Evolutionary conservation across 768 basidiomycete species (phyloP), one percentile per base, ranked within the genome.

Genomic region (Hortiboletus campestris): DNA sequence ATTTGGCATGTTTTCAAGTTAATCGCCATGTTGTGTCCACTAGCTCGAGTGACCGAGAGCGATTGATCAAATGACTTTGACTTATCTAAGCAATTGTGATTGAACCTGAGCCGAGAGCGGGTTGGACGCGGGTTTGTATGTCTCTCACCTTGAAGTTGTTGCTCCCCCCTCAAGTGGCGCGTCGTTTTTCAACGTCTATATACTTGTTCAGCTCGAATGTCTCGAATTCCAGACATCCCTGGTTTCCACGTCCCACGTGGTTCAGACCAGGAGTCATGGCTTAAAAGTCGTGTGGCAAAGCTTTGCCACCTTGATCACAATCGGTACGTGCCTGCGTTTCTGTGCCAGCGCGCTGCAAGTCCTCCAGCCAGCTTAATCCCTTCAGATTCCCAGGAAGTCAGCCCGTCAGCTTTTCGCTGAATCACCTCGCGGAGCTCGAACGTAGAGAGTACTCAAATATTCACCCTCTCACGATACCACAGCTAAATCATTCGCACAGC

Each of bases 301-400:
- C 74, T 92, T 13, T 92, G 91, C 69, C 74, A 74, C 4, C 72
- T 91, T 43, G 82, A 87, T 51, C 75, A 83, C 53, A 78, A 85
- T 62, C 83, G 82, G 89, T 88, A 58, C 60, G 78, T 75, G 39
- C 50, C 32, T 40, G 9, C 11, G 47, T 45, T 38, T 22, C 25
- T 40, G 48, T 53, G 36, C 41, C 22, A 13, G 43, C 39, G 12
- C 39, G 9, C 40, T 22, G n/a, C 35, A 31, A 46, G 48, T 20
- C 60, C 34, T 48, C 36, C 40, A 46, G 25, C 22, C 19, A 46
- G 51, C 61, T 61, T 19, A 58, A 36, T 34, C 47, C 51, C 13
- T 45, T 14, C 61, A 94, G 91, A 59, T 99, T 98, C 73, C 96
- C 96, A 17, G 96, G 97, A 22, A 90, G 90, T 65, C 97, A 98